A percentile compares a stretch with the other conserved stretches of the same genome.
phyloP scores from a whole-genome alignment of 2,329 filamentous ascomycete species.

The Xylariaceae sp. region DNA sequence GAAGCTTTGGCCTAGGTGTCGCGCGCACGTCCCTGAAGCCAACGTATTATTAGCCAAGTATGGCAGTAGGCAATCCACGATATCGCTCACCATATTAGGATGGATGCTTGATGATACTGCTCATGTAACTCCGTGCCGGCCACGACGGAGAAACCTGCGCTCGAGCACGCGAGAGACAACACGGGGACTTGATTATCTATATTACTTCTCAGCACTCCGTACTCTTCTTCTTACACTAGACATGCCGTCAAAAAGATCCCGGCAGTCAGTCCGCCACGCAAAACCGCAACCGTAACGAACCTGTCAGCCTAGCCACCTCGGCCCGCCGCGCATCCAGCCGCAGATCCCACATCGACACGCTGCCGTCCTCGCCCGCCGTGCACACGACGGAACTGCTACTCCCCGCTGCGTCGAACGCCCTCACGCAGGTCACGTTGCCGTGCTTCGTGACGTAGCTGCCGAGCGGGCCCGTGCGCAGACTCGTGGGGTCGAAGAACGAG shows the following conservation, averaged over 20 bases:
- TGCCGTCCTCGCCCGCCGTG: constrained; percentile 73
- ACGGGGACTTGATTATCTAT: constrained; percentile 55
- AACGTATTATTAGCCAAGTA: constrained; percentile 21
- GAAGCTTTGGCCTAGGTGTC: constrained; percentile 48
- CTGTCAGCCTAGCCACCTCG: constrained; percentile 48
- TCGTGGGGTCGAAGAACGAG: constrained; percentile 63
- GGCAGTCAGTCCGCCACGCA: constrained; percentile 31
- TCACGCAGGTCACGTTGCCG: constrained; percentile 65
- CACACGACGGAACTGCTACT: constrained; percentile 61
- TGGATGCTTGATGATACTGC: constrained; percentile 62
- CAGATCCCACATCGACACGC: constrained; percentile 68
- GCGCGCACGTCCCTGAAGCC: constrained; percentile 59
- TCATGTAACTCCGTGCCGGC: constrained; percentile 74
- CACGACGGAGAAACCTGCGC: constrained; percentile 61
- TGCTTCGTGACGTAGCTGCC: constrained; percentile 49
- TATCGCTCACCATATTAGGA: constrained; percentile 60
- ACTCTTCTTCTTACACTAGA: not conserved
- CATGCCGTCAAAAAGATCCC: not conserved
- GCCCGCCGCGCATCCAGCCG: constrained; percentile 47
- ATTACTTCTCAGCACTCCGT: constrained; percentile 23
- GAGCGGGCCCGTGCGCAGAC: constrained; percentile 50
- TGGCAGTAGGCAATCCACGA: not conserved
- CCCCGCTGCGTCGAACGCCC: constrained; percentile 52
- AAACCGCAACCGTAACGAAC: too few relatives aligned
- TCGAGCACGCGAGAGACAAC: constrained; percentile 66